These are phyloP conservation scores for Eucalyptus globulus DNA, from an alignment of 345 rosid species.

Conservation along the genomic window DNA sequence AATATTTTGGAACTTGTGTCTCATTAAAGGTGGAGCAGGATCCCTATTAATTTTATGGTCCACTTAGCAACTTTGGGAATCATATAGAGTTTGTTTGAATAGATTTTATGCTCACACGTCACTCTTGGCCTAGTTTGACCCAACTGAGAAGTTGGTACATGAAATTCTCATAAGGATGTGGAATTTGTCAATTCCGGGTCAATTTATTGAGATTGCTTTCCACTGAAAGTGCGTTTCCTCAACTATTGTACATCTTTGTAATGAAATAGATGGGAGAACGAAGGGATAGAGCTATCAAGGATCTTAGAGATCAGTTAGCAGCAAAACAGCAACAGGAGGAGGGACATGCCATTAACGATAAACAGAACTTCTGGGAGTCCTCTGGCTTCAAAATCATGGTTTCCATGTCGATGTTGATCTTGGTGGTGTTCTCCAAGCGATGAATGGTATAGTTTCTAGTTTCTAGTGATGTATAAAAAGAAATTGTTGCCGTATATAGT, in stretches of 20 bases:
- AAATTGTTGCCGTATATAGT: not conserved
- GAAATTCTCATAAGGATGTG: not conserved
- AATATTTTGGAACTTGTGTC: not conserved
- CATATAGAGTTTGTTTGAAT: not conserved
- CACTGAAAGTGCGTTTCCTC: not conserved
- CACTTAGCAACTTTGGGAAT: not conserved
- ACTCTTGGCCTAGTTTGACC: not conserved
- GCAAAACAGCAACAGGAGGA: constrained; percentile 26
- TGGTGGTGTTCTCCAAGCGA: constrained; percentile 77
- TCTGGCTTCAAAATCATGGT: constrained; percentile 80
- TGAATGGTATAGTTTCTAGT: constrained; percentile 1
- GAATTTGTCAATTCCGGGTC: not conserved
- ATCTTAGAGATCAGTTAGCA: constrained; percentile 61
- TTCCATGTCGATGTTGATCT: constrained; percentile 86
- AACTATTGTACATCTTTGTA: not conserved
- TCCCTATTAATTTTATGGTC: not conserved
- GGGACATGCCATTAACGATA: constrained; percentile 17
- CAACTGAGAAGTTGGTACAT: not conserved
- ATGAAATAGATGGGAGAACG: constrained; percentile 72
- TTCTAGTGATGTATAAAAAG: not conserved
- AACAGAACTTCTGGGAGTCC: constrained; percentile 79
- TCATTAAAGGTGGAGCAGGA: not conserved
- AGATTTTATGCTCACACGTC: not conserved
- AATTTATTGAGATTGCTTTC: not conserved
- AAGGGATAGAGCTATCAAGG: constrained; percentile 73